Evolutionary conservation across 2,329 filamentous ascomycete species (phyloP).

Genomic region (Colletotrichum somersetense): DNA sequence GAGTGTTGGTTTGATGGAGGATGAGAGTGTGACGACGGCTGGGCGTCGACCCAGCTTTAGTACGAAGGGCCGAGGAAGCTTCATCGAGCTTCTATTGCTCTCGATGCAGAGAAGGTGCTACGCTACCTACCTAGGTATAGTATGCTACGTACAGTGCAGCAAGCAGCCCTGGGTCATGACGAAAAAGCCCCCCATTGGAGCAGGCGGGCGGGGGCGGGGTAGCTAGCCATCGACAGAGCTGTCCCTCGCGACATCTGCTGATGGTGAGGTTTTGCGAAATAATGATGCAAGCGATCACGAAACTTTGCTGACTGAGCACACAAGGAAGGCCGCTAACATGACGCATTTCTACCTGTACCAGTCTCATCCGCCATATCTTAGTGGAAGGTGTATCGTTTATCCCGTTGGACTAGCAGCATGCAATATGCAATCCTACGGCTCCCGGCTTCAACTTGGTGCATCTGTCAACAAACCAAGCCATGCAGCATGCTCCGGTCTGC

Average conservation of each 20-base stretch:
- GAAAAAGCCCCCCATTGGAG: conserved; percentile 19
- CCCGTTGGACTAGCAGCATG: neutral
- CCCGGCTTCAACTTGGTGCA: neutral
- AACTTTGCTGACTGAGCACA: conserved; percentile 29
- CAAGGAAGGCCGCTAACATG: neutral
- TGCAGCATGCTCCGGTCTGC: conserved; percentile 18
- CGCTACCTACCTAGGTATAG: neutral
- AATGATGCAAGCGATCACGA: conserved; percentile 37
- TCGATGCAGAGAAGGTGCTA: too few species aligned
- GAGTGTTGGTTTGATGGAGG: neutral
- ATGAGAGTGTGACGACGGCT: neutral
- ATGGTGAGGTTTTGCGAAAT: conserved; percentile 22
- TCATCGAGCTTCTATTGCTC: conserved; percentile 28
- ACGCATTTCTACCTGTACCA: conserved; percentile 18
- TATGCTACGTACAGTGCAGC: too few species aligned
- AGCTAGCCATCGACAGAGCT: neutral
- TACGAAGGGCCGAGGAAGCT: conserved; percentile 28
- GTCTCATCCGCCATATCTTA: neutral
- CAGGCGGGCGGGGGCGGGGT: conserved; percentile 34
- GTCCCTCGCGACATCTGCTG: neutral
- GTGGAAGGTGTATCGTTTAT: too few species aligned
- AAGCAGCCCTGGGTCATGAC: conserved; percentile 22
- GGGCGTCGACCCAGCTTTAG: conserved; percentile 34
- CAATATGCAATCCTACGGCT: conserved; percentile 23
- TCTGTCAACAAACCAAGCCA: neutral